A percentile compares a stretch with the other conserved stretches of the same genome.
Evolutionary conservation across 2,329 filamentous ascomycete species (phyloP).

Genomic region (Trichoderma breve): DNA sequence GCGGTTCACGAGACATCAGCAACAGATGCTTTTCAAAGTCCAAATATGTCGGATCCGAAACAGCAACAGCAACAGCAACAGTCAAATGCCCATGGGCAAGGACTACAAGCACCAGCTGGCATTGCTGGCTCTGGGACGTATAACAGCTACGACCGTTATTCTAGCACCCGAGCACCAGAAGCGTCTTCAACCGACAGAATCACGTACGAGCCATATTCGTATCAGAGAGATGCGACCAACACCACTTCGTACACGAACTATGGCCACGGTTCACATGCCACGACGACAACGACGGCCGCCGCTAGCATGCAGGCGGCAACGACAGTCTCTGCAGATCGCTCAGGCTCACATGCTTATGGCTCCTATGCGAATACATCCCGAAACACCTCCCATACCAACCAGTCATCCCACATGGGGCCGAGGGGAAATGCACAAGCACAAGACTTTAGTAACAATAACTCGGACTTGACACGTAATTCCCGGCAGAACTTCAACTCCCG

Average conservation of each 20-base stretch:
- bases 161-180: slow-evolving; percentile 15
- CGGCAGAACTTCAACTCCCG: slow-evolving; percentile 9
- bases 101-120: background rate
- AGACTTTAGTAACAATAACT: background rate
- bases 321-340: slow-evolving; percentile 6
- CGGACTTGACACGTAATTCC: background rate
- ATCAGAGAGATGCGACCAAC: slow-evolving; percentile 24
- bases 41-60: slow-evolving; percentile 1
- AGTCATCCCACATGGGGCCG: background rate
- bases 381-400: background rate
- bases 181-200: slow-evolving; percentile 23
- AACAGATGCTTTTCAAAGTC: slow-evolving; percentile 8
- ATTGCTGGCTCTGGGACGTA: slow-evolving; percentile 22
- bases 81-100: background rate
- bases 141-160: slow-evolving; percentile 25
- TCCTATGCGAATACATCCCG: background rate
- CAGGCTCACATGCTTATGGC: slow-evolving; percentile 13
- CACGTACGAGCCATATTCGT: slow-evolving; percentile 36
- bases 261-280: slow-evolving; percentile 31
- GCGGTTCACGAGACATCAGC: slow-evolving; percentile 27
- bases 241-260: slow-evolving; percentile 25
- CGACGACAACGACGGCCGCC: slow-evolving; percentile 23
- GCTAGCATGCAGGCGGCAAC: slow-evolving; percentile 8
- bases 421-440: background rate
- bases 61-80: background rate